Conservation (phyloP, 805 yeast species). For the Metschnikowia henanensis region DNA sequence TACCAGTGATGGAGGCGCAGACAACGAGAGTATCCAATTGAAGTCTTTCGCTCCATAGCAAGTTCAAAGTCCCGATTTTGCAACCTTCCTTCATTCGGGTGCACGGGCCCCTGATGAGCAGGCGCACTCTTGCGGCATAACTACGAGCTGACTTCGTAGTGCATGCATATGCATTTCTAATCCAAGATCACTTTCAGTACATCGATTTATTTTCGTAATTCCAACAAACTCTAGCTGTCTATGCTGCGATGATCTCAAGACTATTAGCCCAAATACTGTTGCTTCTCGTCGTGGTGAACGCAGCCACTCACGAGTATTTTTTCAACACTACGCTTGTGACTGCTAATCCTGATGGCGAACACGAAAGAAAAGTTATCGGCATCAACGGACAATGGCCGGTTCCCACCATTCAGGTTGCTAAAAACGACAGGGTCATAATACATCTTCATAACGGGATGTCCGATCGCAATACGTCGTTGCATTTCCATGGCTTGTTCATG, state of each 20-base stretch:
- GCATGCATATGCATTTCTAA: too few relatives aligned
- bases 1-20: neutral
- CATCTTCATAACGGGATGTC: conserved; percentile 33
- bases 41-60: conserved; percentile 43
- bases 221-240: neutral
- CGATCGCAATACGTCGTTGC: conserved; percentile 40
- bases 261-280: conserved; percentile 3
- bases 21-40: conserved; percentile 41
- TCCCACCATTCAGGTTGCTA: conserved; percentile 39
- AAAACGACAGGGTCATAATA: conserved; percentile 41
- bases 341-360: conserved; percentile 59
- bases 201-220: too few relatives aligned
- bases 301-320: conserved; percentile 32
- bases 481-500: conserved; percentile 48
- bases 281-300: conserved; percentile 12
- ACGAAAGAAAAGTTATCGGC: conserved; percentile 53
- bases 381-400: conserved; percentile 52
- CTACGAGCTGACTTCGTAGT: too few relatives aligned
- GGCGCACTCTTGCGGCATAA: neutral
- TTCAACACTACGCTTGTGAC: conserved; percentile 38
- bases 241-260: neutral
- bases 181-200: too few relatives aligned
- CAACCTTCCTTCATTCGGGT: neutral
- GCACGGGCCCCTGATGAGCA: conserved; percentile 1
- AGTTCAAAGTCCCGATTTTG: neutral